Conservation (phyloP, 805 yeast species). For the Kazachstania taianensis region DNA sequence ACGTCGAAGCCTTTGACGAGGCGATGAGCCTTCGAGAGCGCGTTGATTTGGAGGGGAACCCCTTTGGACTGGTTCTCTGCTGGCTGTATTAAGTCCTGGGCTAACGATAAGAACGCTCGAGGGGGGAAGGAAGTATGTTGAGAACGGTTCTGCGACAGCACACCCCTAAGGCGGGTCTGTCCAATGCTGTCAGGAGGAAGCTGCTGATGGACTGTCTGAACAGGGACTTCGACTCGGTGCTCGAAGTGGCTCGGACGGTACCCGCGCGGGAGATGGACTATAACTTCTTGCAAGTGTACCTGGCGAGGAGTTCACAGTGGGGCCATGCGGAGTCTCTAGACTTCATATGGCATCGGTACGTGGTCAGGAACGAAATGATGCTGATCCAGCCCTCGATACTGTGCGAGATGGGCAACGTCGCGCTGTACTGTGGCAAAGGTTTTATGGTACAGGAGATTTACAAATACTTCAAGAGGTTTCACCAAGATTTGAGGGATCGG, state of each 20-base stretch:
- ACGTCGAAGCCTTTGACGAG: no score
- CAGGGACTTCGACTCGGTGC: slow-evolving; percentile 16
- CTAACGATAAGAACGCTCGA: no score
- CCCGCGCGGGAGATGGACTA: slow-evolving; percentile 19
- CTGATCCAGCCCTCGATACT: slow-evolving; percentile 16
- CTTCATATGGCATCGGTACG: slow-evolving; percentile 24
- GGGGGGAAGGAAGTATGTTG: no score
- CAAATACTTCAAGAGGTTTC: slow-evolving; percentile 12
- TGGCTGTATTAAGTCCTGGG: no score
- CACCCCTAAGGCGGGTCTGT: slow-evolving; percentile 1
- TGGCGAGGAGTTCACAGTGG: slow-evolving; percentile 19
- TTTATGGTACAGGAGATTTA: slow-evolving; percentile 18
- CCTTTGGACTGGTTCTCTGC: no score
- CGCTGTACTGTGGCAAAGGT: slow-evolving; percentile 16
- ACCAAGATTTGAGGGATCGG: no score
- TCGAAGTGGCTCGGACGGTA: slow-evolving; percentile 8
- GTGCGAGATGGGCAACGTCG: slow-evolving; percentile 20
- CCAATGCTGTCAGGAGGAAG: slow-evolving; percentile 8
- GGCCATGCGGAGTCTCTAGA: slow-evolving; percentile 21
- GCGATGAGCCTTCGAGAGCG: no score
- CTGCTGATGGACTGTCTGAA: slow-evolving; percentile 20
- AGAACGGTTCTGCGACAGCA: neutral
- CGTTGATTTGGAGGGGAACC: no score
- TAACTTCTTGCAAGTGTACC: slow-evolving; percentile 15
- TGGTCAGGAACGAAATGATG: slow-evolving; percentile 12